These are phyloP conservation scores for Hypoxylon sp. DNA, from an alignment of 2,329 filamentous ascomycete genomes.

Conservation along the genomic window DNA sequence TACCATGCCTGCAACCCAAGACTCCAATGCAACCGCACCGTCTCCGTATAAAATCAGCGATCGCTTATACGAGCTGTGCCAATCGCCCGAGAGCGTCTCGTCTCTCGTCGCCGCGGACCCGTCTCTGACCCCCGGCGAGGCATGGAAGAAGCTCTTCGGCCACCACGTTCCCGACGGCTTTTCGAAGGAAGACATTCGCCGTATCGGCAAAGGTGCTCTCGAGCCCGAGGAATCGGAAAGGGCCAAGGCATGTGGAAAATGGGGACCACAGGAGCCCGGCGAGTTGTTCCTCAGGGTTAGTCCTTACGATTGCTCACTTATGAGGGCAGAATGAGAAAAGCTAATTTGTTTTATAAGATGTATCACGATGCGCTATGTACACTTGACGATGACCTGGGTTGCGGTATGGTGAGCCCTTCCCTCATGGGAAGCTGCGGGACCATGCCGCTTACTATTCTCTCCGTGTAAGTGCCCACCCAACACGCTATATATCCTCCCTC, in stretches of 20 bases:
- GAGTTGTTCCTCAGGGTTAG: constrained; percentile 72
- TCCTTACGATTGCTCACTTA: neutral
- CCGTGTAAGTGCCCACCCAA: constrained; percentile 57
- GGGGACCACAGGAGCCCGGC: constrained; percentile 72
- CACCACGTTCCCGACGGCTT: constrained; percentile 18
- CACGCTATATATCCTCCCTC: neutral
- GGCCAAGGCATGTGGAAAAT: constrained; percentile 73
- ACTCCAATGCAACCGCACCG: constrained; percentile 16
- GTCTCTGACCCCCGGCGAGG: constrained; percentile 62
- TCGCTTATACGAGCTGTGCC: constrained; percentile 64
- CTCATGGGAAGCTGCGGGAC: constrained; percentile 68
- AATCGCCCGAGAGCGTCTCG: constrained; percentile 65
- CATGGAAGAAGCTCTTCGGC: constrained; percentile 68
- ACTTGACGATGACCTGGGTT: constrained; percentile 62
- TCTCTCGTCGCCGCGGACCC: constrained; percentile 67
- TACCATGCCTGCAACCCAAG: constrained; percentile 23
- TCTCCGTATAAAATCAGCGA: constrained; percentile 55
- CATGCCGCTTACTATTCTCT: constrained; percentile 76
- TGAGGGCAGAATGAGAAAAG: neutral
- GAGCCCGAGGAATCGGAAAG: constrained; percentile 61
- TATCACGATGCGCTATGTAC: constrained; percentile 73
- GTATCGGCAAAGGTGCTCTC: constrained; percentile 42
- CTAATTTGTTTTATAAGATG: constrained; percentile 56
- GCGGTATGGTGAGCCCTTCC: constrained; percentile 64
- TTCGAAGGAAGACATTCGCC: constrained; percentile 29